Percentiles rank a stretch among this genome's conserved stretches.
Evolutionary conservation across 2,329 filamentous ascomycete genomes (phyloP).

Genomic region (Fusarium decemcellulare): DNA sequence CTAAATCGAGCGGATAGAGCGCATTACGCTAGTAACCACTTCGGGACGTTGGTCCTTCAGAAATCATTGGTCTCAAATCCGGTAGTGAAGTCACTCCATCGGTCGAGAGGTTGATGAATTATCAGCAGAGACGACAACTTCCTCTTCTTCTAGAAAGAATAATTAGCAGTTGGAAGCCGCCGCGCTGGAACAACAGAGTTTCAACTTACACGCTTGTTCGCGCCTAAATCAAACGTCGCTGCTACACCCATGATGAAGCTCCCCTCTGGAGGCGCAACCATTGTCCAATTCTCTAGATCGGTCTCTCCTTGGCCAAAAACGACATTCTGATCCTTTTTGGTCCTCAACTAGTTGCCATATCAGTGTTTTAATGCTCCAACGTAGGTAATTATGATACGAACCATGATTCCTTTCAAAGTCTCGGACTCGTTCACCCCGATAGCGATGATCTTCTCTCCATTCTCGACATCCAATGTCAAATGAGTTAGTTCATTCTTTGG

Average conservation of each 20-base stretch:
- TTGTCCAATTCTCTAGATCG: not conserved
- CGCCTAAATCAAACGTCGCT: not conserved
- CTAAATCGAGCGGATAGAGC: too few relatives aligned
- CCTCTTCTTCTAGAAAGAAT: not conserved
- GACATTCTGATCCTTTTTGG: not conserved
- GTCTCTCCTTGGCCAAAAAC: not conserved
- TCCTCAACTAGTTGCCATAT: constrained; percentile 1
- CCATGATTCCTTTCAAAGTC: constrained; percentile 11
- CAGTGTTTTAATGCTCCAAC: not conserved
- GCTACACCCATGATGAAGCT: not conserved
- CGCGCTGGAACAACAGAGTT: not conserved
- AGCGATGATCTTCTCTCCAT: constrained; percentile 9
- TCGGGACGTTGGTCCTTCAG: too few relatives aligned
- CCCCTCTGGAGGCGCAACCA: not conserved
- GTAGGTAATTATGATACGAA: not conserved
- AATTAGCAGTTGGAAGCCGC: not conserved
- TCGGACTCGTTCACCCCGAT: constrained; percentile 9
- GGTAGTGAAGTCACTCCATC: too few relatives aligned
- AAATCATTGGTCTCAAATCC: too few relatives aligned
- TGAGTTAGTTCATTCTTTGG: not conserved
- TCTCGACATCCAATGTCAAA: not conserved
- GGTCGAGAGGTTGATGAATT: not conserved
- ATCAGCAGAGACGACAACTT: not conserved
- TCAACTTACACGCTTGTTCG: not conserved
- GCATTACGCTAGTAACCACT: too few relatives aligned